These are phyloP conservation scores for Cyclotella cryptica DNA, from an alignment of 108 stramenopile species.

Conservation along the genomic window DNA sequence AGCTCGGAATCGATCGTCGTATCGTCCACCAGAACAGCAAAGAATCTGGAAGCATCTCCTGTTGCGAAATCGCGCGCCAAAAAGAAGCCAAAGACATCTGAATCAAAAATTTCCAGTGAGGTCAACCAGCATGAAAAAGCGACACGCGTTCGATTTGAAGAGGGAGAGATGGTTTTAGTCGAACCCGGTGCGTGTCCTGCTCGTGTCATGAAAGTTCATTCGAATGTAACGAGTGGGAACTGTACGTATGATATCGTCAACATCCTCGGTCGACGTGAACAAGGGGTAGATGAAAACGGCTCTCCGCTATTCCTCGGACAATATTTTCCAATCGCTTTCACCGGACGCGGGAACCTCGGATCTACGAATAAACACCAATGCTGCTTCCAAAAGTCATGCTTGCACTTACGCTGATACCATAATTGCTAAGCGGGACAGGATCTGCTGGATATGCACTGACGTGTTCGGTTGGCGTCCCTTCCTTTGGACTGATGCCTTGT, in stretches of 20 bases:
- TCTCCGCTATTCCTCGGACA: constrained; percentile 11
- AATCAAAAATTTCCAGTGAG: not conserved
- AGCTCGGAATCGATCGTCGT: not conserved
- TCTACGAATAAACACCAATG: not conserved
- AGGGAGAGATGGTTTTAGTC: constrained; percentile 14
- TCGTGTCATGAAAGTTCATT: constrained; percentile 20
- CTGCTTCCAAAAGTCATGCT: constrained; percentile 25
- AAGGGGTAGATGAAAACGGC: constrained; percentile 7
- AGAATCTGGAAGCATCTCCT: not conserved
- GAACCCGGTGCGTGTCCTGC: constrained; percentile 8
- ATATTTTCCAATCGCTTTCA: not conserved
- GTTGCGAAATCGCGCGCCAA: not conserved
- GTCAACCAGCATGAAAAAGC: not conserved
- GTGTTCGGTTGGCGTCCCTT: constrained; percentile 31
- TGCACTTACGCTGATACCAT: constrained; percentile 29
- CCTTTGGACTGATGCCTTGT: constrained; percentile 29
- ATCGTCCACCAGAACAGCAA: not conserved
- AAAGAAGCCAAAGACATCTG: not conserved
- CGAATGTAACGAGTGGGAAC: not conserved
- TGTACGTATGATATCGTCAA: constrained; percentile 25
- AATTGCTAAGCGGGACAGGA: constrained; percentile 45
- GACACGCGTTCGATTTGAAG: not conserved
- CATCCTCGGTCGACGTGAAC: constrained; percentile 18
- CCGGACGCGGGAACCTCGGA: not conserved
- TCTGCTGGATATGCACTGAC: constrained; percentile 49